phyloP scores from a whole-genome alignment of 78 protist species.

The Tieghemostelium lacteum region DNA sequence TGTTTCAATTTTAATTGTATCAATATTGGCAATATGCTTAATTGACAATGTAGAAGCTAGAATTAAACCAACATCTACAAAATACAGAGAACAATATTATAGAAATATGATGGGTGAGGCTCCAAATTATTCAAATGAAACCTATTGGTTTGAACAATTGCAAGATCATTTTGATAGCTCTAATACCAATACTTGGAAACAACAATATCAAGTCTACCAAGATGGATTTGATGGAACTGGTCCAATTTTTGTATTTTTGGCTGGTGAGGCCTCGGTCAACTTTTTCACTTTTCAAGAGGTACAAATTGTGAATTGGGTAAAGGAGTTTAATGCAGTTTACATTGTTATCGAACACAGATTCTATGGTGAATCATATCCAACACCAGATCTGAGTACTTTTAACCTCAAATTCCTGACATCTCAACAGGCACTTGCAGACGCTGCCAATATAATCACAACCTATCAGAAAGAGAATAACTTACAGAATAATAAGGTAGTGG shows the following conservation, averaged over 20 bases:
- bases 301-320: slow-evolving; percentile 47
- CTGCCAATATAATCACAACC: slow-evolving; percentile 68
- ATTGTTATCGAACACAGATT: slow-evolving; percentile 75
- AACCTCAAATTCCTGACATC: slow-evolving; percentile 42
- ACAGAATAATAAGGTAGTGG: slow-evolving; percentile 9
- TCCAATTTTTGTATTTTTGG: slow-evolving; percentile 46
- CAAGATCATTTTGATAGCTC: slow-evolving; percentile 30
- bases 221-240: slow-evolving; percentile 14
- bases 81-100: background rate
- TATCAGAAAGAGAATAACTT: slow-evolving; percentile 9
- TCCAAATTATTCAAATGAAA: background rate
- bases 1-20: too few species aligned
- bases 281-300: slow-evolving; percentile 61
- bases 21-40: background rate
- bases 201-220: slow-evolving; percentile 37
- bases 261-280: slow-evolving; percentile 30
- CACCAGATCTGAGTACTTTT: slow-evolving; percentile 30
- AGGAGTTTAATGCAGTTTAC: slow-evolving; percentile 37
- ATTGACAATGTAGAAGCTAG: background rate
- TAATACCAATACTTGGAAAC: slow-evolving; percentile 22
- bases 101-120: background rate
- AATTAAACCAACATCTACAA: background rate
- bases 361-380: slow-evolving; percentile 71
- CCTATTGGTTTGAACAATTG: slow-evolving; percentile 12
- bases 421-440: slow-evolving; percentile 79